Percentiles rank a stretch among this genome's conserved stretches.
These are phyloP conservation scores for Artemisia annua DNA, from an alignment of 129 eudicot genomes.

Conservation along the genomic window DNA sequence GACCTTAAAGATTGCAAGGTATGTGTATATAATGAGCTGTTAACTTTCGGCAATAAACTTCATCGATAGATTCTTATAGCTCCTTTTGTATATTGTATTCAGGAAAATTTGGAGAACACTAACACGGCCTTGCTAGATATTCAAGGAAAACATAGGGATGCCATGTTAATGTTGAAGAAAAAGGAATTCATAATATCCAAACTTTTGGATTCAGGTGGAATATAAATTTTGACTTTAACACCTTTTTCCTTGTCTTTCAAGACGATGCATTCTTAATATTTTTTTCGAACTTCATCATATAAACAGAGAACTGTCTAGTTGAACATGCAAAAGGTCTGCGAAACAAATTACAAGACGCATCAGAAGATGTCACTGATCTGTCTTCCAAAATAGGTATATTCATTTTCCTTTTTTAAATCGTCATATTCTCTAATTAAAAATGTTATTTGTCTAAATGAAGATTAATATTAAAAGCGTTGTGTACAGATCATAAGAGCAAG, in stretches of 20 bases:
- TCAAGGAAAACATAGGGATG: constrained; percentile 56
- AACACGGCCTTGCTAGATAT: constrained; percentile 59
- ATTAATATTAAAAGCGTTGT: constrained; percentile 24
- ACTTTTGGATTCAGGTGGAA: constrained; percentile 71
- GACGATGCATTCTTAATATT: not conserved
- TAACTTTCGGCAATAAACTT: not conserved
- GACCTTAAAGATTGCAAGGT: constrained; percentile 91
- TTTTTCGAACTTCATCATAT: not conserved
- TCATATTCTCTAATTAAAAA: too few relatives aligned
- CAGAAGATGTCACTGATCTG: constrained; percentile 57
- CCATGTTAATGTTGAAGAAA: constrained; percentile 56
- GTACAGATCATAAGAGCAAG: constrained; percentile 70
- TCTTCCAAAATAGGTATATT: constrained; percentile 64
- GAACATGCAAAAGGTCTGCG: constrained; percentile 73
- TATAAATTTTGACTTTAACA: constrained; percentile 1
- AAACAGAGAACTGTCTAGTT: constrained; percentile 67
- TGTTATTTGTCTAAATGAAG: not conserved
- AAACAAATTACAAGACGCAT: constrained; percentile 69
- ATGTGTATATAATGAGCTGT: constrained; percentile 39
- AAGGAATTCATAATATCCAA: constrained; percentile 70
- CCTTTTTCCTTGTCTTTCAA: not conserved
- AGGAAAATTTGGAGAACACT: constrained; percentile 60
- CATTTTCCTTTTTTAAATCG: not conserved
- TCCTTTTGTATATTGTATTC: constrained; percentile 30
- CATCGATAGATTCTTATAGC: constrained; percentile 8